Base-by-base conservation (phyloP, 176 grass and related monocot genomes). In the Carex pumila region DNA sequence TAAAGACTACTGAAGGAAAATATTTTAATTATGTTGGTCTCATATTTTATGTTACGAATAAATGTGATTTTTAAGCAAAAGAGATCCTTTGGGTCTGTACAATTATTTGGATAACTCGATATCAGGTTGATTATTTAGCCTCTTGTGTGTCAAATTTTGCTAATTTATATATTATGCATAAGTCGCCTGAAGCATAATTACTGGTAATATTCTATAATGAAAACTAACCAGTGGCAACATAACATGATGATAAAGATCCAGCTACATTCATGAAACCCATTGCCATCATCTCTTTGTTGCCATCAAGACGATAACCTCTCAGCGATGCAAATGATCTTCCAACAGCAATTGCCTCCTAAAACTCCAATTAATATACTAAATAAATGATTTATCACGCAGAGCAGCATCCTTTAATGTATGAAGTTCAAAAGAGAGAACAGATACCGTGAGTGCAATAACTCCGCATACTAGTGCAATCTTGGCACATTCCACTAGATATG, bases 281-380 rank as follows among this genome's bases (percentile, higher is more conserved):
- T 0, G 96, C 96, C 14, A 98, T 67, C 96, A 98, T 98, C 61
- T 98, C 96, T 93, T 98, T 98, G 61, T 95, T 95, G 12, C 96
- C 96, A 25, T 98, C 91, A 21, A 98, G 86, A 59, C 86, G 90
- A 55, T 98, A 98, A 18, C 96, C 96, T 88, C 89, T 95, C 30
- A 95, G 66, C 0, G 93, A 79, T 41, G 96, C 92, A 52, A 98
- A 98, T 7, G 96, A 98, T 86, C 96, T 84, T 49, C 93, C 96
- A 2, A 95, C 96, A 62, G 96, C 96, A 67, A 98, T 90, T 8
- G 96, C 96, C 92, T 98, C 96, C 96, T 98, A 88, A 85, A 90
- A 82, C 77, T 39, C 72, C 32, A 89, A 39, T 39, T 39, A 39
- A 74, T 15, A 18, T 25, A 86, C 71, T 29, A 70, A 61, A 36